Conservation (phyloP, 2,329 filamentous ascomycete species). For the Chrysoporthe cubensis region DNA sequence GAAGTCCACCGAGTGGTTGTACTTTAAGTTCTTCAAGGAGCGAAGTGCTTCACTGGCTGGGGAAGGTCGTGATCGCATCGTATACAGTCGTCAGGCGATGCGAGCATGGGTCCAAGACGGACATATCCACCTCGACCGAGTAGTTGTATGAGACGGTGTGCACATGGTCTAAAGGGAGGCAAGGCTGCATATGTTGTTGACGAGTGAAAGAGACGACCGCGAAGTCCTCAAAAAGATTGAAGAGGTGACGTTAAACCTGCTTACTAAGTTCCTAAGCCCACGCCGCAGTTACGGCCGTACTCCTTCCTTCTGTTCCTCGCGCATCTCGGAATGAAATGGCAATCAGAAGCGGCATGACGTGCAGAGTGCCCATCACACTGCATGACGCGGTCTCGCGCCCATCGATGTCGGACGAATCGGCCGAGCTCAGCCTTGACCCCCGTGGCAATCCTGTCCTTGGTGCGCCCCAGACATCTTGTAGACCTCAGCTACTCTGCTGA, state of each 20-base stretch:
- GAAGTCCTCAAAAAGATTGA: neutral
- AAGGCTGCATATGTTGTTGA: neutral
- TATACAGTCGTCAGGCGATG: neutral
- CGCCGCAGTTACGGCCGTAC: neutral
- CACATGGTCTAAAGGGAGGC: neutral
- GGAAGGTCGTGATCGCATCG: neutral
- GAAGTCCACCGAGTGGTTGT: neutral
- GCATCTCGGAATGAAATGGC: neutral
- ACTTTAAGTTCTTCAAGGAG: neutral
- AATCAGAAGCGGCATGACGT: neutral
- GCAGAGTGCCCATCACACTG: neutral
- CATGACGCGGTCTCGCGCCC: neutral
- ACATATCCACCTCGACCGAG: neutral
- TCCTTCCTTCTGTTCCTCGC: neutral
- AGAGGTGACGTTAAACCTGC: neutral
- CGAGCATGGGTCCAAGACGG: neutral
- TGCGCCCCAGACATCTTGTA: neutral
- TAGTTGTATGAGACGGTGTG: neutral
- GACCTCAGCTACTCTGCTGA: too few relatives aligned
- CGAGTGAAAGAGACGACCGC: neutral
- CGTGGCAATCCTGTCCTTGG: neutral
- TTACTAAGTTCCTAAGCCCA: constrained; percentile 1
- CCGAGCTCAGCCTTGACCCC: neutral
- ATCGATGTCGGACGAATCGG: constrained; percentile 3
- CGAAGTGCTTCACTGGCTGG: neutral